Conservation (phyloP, 176 grass and related monocot species). For the Oryza punctata region DNA sequence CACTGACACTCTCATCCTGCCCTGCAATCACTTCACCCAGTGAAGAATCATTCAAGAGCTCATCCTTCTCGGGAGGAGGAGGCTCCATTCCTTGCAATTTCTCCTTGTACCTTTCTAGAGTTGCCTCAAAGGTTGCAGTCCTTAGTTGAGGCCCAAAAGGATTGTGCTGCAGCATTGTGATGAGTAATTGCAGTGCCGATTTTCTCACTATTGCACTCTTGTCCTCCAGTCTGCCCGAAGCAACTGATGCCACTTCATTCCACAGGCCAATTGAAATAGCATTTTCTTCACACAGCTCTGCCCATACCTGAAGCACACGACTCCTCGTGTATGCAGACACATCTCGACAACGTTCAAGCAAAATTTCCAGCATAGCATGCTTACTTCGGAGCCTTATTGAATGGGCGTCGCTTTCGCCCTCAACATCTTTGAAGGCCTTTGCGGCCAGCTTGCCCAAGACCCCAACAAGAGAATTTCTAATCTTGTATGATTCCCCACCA, state of each 20-base stretch:
- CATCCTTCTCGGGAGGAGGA: conserved; percentile 41
- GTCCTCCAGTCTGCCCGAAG: conserved; percentile 87
- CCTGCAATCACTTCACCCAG: conserved; percentile 45
- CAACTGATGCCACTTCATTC: conserved; percentile 88
- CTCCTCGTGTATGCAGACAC: conserved; percentile 95
- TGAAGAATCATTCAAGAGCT: conserved; percentile 25
- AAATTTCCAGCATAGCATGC: conserved; percentile 93
- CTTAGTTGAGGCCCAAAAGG: conserved; percentile 92
- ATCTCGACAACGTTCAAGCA: conserved; percentile 87
- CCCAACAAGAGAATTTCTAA: conserved; percentile 94
- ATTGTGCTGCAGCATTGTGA: conserved; percentile 94
- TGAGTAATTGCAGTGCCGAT: conserved; percentile 84
- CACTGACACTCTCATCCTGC: conserved; percentile 77
- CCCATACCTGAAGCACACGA: conserved; percentile 95
- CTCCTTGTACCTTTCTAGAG: conserved; percentile 86
- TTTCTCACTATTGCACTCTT: conserved; percentile 97
- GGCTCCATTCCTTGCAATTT: conserved; percentile 75
- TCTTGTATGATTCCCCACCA: conserved; percentile 96
- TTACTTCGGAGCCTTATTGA: conserved; percentile 69
- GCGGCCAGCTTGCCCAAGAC: conserved; percentile 85
- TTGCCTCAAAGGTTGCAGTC: conserved; percentile 72
- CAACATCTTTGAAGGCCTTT: conserved; percentile 85
- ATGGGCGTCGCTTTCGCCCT: conserved; percentile 73
- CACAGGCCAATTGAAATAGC: conserved; percentile 93
- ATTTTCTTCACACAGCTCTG: conserved; percentile 90